A percentile compares a stretch with the other conserved stretches of the same genome.
These are phyloP conservation scores for Trichoderma gamsii DNA, from an alignment of 495 filamentous ascomycete genomes.

Conservation along the genomic window DNA sequence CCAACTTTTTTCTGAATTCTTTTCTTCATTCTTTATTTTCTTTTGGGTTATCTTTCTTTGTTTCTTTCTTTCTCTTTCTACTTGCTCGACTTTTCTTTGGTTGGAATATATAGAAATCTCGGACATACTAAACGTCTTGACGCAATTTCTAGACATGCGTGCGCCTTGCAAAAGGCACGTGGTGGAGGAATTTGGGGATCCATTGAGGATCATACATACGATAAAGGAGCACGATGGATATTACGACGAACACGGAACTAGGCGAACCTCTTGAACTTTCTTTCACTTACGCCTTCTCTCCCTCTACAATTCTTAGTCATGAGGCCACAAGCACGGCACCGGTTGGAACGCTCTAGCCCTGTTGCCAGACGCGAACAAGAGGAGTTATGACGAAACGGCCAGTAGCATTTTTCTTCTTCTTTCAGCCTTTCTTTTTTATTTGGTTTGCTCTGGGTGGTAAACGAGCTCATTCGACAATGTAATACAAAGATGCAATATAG, in stretches of 20 bases:
- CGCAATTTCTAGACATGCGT: neutral
- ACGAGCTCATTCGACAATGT: neutral
- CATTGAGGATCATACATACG: neutral
- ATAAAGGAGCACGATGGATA: neutral
- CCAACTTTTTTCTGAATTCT: neutral
- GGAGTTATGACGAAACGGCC: neutral
- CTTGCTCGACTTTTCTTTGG: neutral
- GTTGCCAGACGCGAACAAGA: neutral
- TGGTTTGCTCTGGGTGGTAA: neutral
- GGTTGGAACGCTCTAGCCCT: neutral
- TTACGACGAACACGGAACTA: neutral
- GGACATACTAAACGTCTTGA: neutral
- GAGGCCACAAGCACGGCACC: neutral
- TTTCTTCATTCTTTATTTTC: neutral
- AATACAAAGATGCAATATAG: neutral
- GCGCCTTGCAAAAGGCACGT: slow-evolving; percentile 4
- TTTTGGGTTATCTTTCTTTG: neutral
- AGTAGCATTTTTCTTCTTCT: neutral
- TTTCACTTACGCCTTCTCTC: neutral
- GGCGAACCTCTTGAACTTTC: neutral
- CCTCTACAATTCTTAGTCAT: neutral
- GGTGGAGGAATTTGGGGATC: neutral
- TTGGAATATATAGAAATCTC: neutral
- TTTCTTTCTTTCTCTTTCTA: neutral
- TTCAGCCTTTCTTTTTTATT: neutral